Evolutionary conservation across 495 filamentous ascomycete genomes (phyloP).

Genomic region (Cryomyces minteri): DNA sequence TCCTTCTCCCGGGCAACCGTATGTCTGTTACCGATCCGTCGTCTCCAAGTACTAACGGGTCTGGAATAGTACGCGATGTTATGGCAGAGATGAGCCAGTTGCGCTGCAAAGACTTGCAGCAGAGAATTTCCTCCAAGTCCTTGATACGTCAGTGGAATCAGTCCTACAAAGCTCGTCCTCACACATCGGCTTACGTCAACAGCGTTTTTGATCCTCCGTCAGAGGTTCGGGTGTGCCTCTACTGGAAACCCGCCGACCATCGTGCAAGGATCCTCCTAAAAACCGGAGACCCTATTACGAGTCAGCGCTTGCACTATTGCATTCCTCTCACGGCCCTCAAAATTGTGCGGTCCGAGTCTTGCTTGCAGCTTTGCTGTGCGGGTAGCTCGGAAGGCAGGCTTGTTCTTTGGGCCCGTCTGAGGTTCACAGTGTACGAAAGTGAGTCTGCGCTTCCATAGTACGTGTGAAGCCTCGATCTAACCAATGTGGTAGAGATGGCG

Average conservation of each 20-base stretch:
- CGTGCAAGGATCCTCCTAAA: conserved; percentile 41
- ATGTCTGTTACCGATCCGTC: conserved; percentile 7
- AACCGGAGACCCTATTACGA: conserved; percentile 16
- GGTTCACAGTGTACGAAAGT: conserved; percentile 41
- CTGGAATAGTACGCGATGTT: conserved; percentile 26
- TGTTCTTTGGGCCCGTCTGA: conserved; percentile 36
- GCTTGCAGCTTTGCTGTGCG: conserved; percentile 35
- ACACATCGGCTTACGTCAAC: background rate
- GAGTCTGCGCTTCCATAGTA: conserved; percentile 7
- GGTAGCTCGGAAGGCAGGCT: conserved; percentile 23
- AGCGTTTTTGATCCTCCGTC: background rate
- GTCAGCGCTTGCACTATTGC: conserved; percentile 25
- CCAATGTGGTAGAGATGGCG: conserved; percentile 38
- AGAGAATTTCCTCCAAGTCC: conserved; percentile 17
- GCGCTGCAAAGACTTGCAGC: conserved; percentile 20
- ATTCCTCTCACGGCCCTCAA: conserved; percentile 33
- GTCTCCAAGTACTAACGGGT: background rate
- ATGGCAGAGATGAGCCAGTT: conserved; percentile 23
- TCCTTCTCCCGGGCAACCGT: conserved; percentile 23
- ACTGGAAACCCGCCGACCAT: conserved; percentile 31
- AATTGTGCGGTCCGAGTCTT: conserved; percentile 30
- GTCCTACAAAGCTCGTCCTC: background rate
- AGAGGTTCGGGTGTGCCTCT: conserved; percentile 34
- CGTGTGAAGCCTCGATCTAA: background rate
- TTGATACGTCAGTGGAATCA: conserved; percentile 26